These are phyloP conservation scores for Themeda triandra DNA, from an alignment of 176 grass and related monocot species.

Conservation along the genomic window DNA sequence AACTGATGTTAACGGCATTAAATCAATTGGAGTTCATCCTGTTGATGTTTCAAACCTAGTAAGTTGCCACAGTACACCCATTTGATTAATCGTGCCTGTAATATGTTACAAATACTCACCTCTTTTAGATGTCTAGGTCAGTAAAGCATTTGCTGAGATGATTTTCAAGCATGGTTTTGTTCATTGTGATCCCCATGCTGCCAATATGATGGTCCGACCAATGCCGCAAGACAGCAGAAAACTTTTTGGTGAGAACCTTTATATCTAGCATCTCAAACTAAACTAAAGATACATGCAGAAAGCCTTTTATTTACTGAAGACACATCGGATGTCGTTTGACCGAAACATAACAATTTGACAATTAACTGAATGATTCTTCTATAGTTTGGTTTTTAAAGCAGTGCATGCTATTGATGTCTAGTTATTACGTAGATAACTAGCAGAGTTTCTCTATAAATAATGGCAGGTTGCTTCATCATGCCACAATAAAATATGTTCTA, in stretches of 20 bases:
- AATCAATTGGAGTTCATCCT: slow-evolving; percentile 57
- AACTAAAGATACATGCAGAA: neutral
- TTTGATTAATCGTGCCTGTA: neutral
- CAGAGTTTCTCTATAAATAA: neutral
- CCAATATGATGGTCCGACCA: slow-evolving; percentile 94
- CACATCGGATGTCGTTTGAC: neutral
- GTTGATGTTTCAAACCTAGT: slow-evolving; percentile 92
- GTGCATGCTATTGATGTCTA: neutral
- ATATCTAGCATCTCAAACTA: slow-evolving; percentile 4
- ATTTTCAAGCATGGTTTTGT: slow-evolving; percentile 99
- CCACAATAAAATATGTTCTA: neutral
- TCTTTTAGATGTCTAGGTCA: slow-evolving; percentile 54
- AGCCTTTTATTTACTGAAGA: neutral
- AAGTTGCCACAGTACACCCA: slow-evolving; percentile 27
- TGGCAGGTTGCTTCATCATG: slow-evolving; percentile 4
- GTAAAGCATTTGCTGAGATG: slow-evolving; percentile 90
- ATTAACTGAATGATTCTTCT: neutral
- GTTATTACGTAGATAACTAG: slow-evolving; percentile 1
- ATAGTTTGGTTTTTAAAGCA: neutral
- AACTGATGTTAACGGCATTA: slow-evolving; percentile 86
- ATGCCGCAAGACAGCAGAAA: slow-evolving; percentile 56
- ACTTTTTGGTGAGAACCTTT: slow-evolving; percentile 49
- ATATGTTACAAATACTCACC: slow-evolving; percentile 11
- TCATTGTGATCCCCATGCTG: slow-evolving; percentile 97
- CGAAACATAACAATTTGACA: neutral